These are phyloP conservation scores for Colletotrichum sp. DNA, from an alignment of 2,329 filamentous ascomycete genomes.

Conservation along the genomic window DNA sequence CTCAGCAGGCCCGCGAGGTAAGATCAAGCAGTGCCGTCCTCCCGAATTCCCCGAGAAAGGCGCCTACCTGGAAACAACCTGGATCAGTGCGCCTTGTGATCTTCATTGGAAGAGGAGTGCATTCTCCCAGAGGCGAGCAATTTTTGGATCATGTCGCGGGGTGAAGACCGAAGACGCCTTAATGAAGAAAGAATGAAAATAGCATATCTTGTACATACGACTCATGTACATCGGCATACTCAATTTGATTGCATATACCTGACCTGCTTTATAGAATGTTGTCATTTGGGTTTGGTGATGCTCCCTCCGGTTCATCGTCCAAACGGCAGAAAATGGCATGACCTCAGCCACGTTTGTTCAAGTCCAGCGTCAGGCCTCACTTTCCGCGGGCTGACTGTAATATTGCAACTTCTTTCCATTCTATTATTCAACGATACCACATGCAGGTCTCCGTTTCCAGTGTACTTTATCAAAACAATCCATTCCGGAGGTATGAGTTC, in stretches of 20 bases:
- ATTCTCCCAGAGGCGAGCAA: not conserved
- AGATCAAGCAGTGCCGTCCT: not conserved
- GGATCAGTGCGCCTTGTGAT: not conserved
- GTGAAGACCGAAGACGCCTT: conserved; percentile 6
- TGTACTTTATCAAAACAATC: not conserved
- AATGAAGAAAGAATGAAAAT: not conserved
- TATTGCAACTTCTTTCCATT: not conserved
- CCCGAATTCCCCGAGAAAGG: not conserved
- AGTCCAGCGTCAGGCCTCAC: not conserved
- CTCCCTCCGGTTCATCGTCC: not conserved
- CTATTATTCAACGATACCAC: not conserved
- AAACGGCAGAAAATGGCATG: not conserved
- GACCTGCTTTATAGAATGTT: conserved; percentile 5
- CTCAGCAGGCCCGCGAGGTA: conserved; percentile 24
- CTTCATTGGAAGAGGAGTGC: not conserved
- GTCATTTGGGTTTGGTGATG: not conserved
- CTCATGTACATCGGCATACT: not conserved
- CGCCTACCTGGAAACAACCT: not conserved
- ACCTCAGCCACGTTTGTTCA: not conserved
- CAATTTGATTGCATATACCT: not conserved
- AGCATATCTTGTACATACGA: conserved; percentile 8
- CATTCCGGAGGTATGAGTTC: not conserved
- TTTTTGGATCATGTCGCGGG: not conserved
- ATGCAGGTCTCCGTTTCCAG: rapidly evolving
- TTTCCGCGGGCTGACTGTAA: rapidly evolving